Base-by-base conservation (phyloP, 345 rosid genomes). In the Turnera subulata region DNA sequence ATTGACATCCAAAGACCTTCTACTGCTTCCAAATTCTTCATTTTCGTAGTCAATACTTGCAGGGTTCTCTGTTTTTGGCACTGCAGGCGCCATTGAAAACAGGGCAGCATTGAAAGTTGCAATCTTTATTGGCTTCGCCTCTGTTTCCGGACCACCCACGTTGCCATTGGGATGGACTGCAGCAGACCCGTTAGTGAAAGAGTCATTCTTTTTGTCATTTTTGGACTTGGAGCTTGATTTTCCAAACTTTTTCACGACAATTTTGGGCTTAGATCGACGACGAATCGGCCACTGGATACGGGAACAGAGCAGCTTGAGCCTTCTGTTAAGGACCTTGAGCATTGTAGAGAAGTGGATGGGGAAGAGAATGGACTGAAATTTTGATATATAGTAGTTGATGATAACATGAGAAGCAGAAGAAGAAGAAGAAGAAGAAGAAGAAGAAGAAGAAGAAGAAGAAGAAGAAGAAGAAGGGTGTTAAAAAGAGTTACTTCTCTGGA, bases 51-150 rank as follows among this genome's bases (percentile, higher is more conserved):
- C 76, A 4, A 68, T 52, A 65, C 53, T 77, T 17, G 80, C 25
- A 35, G 75, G 16, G 10, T 56, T 74, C 46, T 61, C 78, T 15
- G 54, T 4, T 53, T 70, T 72, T 11, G 91, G 89, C 45, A 86
- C 82, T 24, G 80, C 95, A 5, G 94, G 96, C 4, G 98, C 98
- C 98, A 92, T 86, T 5, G 91, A 86, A 68, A 92, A 92, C 81
- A 89, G 65, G 17, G 91, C 84, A 40, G 95, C 98, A 65, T 86
- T 92, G 61, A 92, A 92, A 48, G 85, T 89, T 13, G 95, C 98
- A 13, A 89, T n/a, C 46, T 81, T 80, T 42, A 92, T 78, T 15
- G 78, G 56, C 63, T 69, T 76, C 53, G 59, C 55, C 25, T 63
- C 78, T 0, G 85, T 59, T 48, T 74, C 69, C 0, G 60, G 58